Evolutionary conservation across 2,329 filamentous ascomycete genomes (phyloP).

Genomic region (Penicillium brasilianum): DNA sequence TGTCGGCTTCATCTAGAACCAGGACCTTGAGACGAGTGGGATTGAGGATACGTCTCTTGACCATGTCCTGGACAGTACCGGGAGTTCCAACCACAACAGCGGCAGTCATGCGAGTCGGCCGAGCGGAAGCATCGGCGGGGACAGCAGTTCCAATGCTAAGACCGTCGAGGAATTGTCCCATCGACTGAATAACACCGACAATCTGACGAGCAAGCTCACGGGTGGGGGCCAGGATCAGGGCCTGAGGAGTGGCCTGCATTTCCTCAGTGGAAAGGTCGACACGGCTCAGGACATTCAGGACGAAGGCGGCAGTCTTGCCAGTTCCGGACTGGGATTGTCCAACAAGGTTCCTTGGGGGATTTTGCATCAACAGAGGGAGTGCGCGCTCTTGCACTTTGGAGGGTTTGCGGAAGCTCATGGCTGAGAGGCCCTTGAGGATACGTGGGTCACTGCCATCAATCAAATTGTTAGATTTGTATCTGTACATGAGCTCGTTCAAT

Average conservation of each 20-base stretch:
- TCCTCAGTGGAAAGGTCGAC: conserved; percentile 73
- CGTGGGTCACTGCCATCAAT: conserved; percentile 55
- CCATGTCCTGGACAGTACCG: conserved; percentile 87
- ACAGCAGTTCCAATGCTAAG: conserved; percentile 81
- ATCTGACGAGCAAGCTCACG: conserved; percentile 96
- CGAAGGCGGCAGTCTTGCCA: conserved; percentile 96
- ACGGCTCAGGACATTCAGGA: conserved; percentile 86
- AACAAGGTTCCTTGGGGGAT: conserved; percentile 93
- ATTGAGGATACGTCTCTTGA: conserved; percentile 77
- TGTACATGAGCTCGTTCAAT: not conserved
- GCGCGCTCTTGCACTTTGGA: conserved; percentile 98
- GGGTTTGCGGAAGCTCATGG: conserved; percentile 89
- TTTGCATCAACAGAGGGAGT: conserved; percentile 80
- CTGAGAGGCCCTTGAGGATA: conserved; percentile 76
- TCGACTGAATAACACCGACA: conserved; percentile 77
- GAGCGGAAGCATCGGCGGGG: conserved; percentile 71
- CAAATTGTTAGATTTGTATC: conserved; percentile 11
- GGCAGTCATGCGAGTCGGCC: conserved; percentile 71
- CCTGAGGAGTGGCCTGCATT: conserved; percentile 69
- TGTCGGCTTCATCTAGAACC: conserved; percentile 96
- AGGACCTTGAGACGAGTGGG: conserved; percentile 74
- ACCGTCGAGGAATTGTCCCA: conserved; percentile 81
- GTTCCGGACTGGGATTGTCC: conserved; percentile 99
- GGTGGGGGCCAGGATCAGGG: conserved; percentile 81
- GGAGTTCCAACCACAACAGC: conserved; percentile 92